These are phyloP conservation scores for Teratosphaeria viscida DNA, from an alignment of 2,329 filamentous ascomycete species.

Conservation along the genomic window DNA sequence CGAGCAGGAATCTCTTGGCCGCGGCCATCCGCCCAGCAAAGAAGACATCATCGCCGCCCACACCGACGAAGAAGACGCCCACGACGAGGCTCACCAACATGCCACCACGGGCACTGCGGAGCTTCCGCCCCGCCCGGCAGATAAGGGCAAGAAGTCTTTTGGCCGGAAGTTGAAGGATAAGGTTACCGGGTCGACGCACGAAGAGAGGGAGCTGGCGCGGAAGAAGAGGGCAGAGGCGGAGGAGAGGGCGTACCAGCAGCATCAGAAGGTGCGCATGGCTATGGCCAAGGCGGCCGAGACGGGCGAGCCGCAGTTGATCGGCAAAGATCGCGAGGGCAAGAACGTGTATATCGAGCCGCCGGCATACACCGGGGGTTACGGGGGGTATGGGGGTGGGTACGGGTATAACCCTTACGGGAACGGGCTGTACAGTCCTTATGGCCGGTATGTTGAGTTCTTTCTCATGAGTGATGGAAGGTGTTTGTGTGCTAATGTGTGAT, in stretches of 20 bases:
- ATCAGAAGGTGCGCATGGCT: slow-evolving; percentile 40
- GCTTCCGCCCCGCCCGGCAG: slow-evolving; percentile 14
- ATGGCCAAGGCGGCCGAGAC: slow-evolving; percentile 44
- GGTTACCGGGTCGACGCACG: slow-evolving; percentile 46
- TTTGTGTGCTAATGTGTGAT: neutral
- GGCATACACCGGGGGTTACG: slow-evolving; percentile 20
- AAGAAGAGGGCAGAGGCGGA: slow-evolving; percentile 40
- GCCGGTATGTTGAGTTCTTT: neutral
- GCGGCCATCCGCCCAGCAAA: slow-evolving; percentile 21
- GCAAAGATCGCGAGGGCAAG: slow-evolving; percentile 42
- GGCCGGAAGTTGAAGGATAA: slow-evolving; percentile 51
- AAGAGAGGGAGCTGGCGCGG: slow-evolving; percentile 41
- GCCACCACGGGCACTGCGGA: slow-evolving; percentile 6
- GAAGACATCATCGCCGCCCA: slow-evolving; percentile 36
- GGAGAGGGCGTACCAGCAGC: slow-evolving; percentile 41
- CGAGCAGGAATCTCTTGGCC: slow-evolving; percentile 27
- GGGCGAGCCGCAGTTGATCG: slow-evolving; percentile 46
- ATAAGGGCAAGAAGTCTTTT: slow-evolving; percentile 28
- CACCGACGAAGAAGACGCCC: slow-evolving; percentile 34
- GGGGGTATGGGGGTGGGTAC: slow-evolving; percentile 18
- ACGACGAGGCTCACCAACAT: slow-evolving; percentile 24
- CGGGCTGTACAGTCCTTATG: slow-evolving; percentile 9
- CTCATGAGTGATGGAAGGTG: neutral
- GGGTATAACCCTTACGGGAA: slow-evolving; percentile 25
- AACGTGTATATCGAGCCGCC: slow-evolving; percentile 49